Base-by-base conservation (phyloP, 306 rosid species). In the Castanospermum australe region DNA sequence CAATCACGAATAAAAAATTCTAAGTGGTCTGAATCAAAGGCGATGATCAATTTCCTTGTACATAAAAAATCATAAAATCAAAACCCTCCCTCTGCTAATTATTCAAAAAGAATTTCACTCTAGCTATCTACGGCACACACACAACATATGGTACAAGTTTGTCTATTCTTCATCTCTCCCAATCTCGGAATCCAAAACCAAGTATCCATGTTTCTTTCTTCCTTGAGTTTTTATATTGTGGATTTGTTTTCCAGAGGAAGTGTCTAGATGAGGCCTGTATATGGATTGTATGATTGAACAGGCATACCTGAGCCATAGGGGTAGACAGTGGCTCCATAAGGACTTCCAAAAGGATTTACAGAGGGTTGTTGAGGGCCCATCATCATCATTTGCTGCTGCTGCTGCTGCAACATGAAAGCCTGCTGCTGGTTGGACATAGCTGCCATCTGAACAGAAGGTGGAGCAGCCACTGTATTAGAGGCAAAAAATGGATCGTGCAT, bases 381-480 rank as follows among this genome's bases (percentile, higher is more conserved):
- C 98, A 87, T 91, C 99, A 90, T 86, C 95, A 87, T 85, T 69
- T 88, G 92, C 83, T 86, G 94, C 69, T 88, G 88, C 52, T 87
- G 97, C 67, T 89, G 98, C 63, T 90, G 98, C 20, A 59, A 87
- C 92, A 93, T 86, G 86, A 88, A 91, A 73, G 91, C 92, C 41
- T 95, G 98, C 67, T 96, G 99, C 50, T 93, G 99, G 88, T 90
- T 90, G 70, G 93, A 91, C 93, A 93, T 89, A 13, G 93, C 76
- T 17, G 96, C 96, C 97, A 96, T 91, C 85, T 96, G 99, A 36
- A 96, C 98, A 59, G 92, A 78, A 68, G 71, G 97, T 24, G 99
- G 97, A 22, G 97, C 92, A 32, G 96, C 92, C 77, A 93, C 87
- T 0, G 73, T 51, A 75, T 73, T 77, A 64, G 99, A 96, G 62